Evolutionary conservation across 306 rosid species (phyloP), one percentile per base, ranked within the genome.

Genomic region (Cucumis melo): DNA sequence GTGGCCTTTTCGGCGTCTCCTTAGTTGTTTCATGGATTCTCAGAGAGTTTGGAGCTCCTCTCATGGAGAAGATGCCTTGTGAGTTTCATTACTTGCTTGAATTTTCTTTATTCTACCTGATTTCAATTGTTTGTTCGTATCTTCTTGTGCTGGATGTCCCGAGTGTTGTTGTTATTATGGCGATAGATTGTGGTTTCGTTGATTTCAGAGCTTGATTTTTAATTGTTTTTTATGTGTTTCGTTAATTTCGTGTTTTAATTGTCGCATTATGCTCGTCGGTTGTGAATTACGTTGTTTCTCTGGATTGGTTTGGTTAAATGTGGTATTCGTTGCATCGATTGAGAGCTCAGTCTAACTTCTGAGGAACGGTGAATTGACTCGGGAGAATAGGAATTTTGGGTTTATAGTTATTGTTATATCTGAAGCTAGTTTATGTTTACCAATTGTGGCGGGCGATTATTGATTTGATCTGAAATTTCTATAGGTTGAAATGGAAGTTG

Each of bases 51-150:
- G 99, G 80, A 17, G 88, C 93, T 80, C 96, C 99, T 84, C 83
- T 94, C 10, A 64, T 92, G 87, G 86, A 88, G 93, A 88, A 94
- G 79, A 68, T 94, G 70, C 91, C 99, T 44, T 94, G 99, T 94
- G 82, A 86, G 86, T 83, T 74, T 27, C 2, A 9, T 75, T 75
- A 39, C 32, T 36, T 38, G 5, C 21, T 29, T 36, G 11, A 36
- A 19, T 66, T 44, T 51, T 29, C 13, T 64, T 60, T 14, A 8
- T 61, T 60, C n/a, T 76, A 8, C 7, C 39, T 7, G 46, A 65
- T 78, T 32, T 17, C 63, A 64, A 27, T 46, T 7, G 14, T 8
- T 32, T 17, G 1, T 44, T 23, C 24, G 41, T 38, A 61, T 13
- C 67, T 58, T 59, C 20, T 59, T 38, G 4, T 38, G 78, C 67